Evolutionary conservation across 352 stramenopile species (phyloP).

Genomic region (Globisporangium apiculatum): DNA sequence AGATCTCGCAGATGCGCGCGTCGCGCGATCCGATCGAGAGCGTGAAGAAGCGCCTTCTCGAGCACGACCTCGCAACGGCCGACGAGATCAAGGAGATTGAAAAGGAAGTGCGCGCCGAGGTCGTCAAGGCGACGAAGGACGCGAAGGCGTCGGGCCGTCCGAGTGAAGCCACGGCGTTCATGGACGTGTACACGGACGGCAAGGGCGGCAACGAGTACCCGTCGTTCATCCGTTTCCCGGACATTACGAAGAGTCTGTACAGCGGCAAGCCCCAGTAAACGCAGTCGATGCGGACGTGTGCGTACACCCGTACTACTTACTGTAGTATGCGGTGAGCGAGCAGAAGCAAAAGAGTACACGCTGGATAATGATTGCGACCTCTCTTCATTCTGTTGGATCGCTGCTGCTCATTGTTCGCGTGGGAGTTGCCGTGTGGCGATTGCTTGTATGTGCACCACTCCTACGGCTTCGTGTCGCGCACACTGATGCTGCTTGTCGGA

Average conservation of each 20-base stretch:
- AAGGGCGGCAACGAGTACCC: constrained; percentile 90
- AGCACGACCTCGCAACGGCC: constrained; percentile 90
- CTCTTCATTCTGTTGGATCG: too few species aligned
- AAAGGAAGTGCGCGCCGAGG: constrained; percentile 97
- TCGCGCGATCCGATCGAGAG: constrained; percentile 98
- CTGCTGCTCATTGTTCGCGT: too few species aligned
- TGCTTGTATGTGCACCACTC: too few species aligned
- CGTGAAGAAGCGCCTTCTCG: constrained; percentile 96
- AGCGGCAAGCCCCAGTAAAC: constrained; percentile 60
- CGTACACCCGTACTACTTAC: too few species aligned
- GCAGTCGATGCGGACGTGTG: too few species aligned
- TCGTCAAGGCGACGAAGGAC: constrained; percentile 93
- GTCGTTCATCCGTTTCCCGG: constrained; percentile 96
- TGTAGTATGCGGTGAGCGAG: too few species aligned
- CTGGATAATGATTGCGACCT: too few species aligned
- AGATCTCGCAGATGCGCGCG: constrained; percentile 98
- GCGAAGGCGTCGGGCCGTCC: constrained; percentile 78
- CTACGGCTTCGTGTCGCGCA: too few species aligned
- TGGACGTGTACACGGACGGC: constrained; percentile 89
- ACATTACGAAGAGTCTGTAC: constrained; percentile 93
- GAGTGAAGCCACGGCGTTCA: constrained; percentile 44
- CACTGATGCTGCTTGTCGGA: too few species aligned
- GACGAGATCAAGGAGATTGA: constrained; percentile 99
- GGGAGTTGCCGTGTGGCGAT: too few species aligned
- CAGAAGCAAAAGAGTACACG: too few species aligned